A percentile compares a stretch with the other conserved stretches of the same genome.
Conservation (phyloP, 2,329 filamentous ascomycete genomes). For the Thielaviopsis ethacetica region DNA sequence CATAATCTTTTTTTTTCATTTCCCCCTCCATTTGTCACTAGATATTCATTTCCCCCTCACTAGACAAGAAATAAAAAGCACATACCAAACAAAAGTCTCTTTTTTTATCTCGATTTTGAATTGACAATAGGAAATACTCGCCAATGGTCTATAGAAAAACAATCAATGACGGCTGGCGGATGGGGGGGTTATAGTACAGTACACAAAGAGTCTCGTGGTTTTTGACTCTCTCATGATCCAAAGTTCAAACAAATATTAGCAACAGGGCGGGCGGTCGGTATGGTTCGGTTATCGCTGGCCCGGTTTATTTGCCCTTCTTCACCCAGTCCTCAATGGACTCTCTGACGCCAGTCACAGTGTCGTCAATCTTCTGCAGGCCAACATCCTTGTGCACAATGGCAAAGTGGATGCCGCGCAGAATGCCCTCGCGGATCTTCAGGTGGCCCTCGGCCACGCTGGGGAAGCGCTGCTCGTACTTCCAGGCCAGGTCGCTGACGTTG, state of each 20-base stretch:
- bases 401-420: constrained; percentile 54
- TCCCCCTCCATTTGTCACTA: background rate
- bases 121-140: constrained; percentile 7
- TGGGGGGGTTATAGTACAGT: constrained; percentile 11
- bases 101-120: constrained; percentile 6
- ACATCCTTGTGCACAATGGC: constrained; percentile 59
- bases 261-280: background rate
- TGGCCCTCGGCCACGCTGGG: constrained; percentile 74
- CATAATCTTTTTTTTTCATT: background rate
- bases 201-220: constrained; percentile 2
- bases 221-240: background rate
- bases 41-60: background rate
- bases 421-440: constrained; percentile 49
- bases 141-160: constrained; percentile 8
- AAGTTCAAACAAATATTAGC: background rate
- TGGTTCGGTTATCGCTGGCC: too few relatives aligned
- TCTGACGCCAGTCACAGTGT: constrained; percentile 60
- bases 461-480: constrained; percentile 84
- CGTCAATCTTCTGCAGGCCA: constrained; percentile 56
- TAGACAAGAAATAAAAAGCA: background rate
- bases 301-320: constrained; percentile 61
- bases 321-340: constrained; percentile 79
- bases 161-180: constrained; percentile 8
- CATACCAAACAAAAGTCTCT: background rate
- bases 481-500: constrained; percentile 73